A percentile compares a stretch with the other conserved stretches of the same genome.
phyloP scores from a whole-genome alignment of 495 filamentous ascomycete species.

The Melanomma pulvis-pyrius region DNA sequence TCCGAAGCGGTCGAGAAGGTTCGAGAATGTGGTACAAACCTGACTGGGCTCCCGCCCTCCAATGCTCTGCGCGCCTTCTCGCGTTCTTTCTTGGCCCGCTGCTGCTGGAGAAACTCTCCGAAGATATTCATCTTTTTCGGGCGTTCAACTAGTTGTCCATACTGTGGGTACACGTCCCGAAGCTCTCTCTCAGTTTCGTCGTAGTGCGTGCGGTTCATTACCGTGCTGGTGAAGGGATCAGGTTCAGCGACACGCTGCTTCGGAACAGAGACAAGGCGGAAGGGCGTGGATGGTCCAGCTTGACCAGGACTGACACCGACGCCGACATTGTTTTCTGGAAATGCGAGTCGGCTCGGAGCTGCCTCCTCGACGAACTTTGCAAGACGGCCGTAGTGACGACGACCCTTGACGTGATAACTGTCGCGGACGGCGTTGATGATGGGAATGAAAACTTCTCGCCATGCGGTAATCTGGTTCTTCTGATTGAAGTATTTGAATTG shows the following conservation, averaged over 20 bases:
- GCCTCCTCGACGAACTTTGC: slow-evolving; percentile 24
- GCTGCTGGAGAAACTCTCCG: slow-evolving; percentile 5
- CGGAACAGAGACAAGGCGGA: not conserved
- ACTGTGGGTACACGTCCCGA: slow-evolving; percentile 4
- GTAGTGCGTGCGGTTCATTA: not conserved
- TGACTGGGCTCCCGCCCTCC: not conserved
- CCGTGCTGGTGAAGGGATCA: not conserved
- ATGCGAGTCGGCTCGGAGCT: slow-evolving; percentile 19
- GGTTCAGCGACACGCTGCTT: not conserved
- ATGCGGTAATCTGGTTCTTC: slow-evolving; percentile 10
- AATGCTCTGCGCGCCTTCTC: not conserved
- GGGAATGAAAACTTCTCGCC: slow-evolving; percentile 25
- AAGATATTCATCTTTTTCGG: slow-evolving; percentile 19
- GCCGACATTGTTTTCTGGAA: slow-evolving; percentile 24
- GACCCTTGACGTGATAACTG: slow-evolving; percentile 16
- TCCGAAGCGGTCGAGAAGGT: not conserved
- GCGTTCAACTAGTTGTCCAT: slow-evolving; percentile 19
- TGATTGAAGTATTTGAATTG: slow-evolving; percentile 23
- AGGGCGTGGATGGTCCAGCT: not conserved
- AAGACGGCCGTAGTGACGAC: slow-evolving; percentile 21
- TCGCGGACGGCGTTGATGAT: slow-evolving; percentile 25
- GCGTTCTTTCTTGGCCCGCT: not conserved
- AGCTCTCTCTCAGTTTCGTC: slow-evolving; percentile 15
- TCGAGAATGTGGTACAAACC: not conserved
- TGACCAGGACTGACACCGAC: not conserved